Evolutionary conservation across 2,329 filamentous ascomycete species (phyloP), one percentile per base, ranked within the genome.

Genomic region (Cercospora berteroae): DNA sequence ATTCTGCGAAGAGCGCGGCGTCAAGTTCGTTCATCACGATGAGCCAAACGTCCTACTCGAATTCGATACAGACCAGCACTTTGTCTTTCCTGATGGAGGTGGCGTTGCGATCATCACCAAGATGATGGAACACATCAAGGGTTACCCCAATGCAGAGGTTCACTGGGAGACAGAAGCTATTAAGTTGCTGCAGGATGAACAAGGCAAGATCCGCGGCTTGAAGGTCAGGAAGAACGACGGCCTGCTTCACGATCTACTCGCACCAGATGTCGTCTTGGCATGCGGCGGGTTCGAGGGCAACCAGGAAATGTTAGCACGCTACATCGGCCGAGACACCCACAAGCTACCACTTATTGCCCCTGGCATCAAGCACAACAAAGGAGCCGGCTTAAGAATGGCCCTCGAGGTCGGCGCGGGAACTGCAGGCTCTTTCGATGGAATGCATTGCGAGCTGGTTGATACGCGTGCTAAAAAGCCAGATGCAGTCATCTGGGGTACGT

Each of bases 371-470:
- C 79, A 81, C 73, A 81, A 81, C 68, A 76, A 74, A 25, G 79
- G 79, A 16, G 77, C 77, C 8, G 79, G 79, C 2, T 70, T 81
- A 16, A 78, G 77, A 33, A 82, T 81, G 79, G 79, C 78, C 13
- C 74, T 82, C 10, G 79, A 81, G 65, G 76, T 81, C 42, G 79
- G 80, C 33, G 80, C 80, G 9, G 79, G 76, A 9, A 80, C 79
- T 2, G 78, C 79, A 12, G 80, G 79, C 7, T 79, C 77, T 1
- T 80, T 81, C 64, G 78, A 80, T 64, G 79, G 80, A 23, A 80
- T 81, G 75, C 80, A 81, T 63, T 80, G 79, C 71, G 79, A 82
- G 70, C 74, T 81, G 0, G 80, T 81, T 12, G 80, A 81, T 63
- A 80, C 74, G 1, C 72, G 79, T n/a, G 77, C 80, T 23, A 78